Evolutionary conservation across 177 flowering plant genomes (phyloP).

Genomic region (Vitis hybrid): DNA sequence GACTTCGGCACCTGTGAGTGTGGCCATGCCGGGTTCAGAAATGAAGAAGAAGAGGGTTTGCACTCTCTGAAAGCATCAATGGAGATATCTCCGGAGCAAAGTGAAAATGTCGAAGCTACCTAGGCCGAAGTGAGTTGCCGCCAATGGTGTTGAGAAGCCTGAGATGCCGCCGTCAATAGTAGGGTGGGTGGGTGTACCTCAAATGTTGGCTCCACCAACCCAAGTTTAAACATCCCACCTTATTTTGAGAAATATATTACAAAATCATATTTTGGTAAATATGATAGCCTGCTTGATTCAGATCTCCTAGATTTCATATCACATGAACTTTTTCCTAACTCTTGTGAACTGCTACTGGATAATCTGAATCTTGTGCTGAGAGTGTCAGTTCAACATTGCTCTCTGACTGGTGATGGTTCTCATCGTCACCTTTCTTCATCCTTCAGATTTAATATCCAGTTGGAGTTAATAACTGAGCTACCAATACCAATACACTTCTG

Average conservation of each 20-base stretch:
- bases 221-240: conserved; percentile 4
- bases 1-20: too few species aligned
- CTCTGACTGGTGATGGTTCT: conserved; percentile 82
- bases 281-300: conserved; percentile 40
- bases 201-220: conserved; percentile 3
- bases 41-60: too few species aligned
- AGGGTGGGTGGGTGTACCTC: conserved; percentile 8
- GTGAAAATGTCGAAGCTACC: too few species aligned
- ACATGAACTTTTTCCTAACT: conserved; percentile 26
- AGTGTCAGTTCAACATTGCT: conserved; percentile 33
- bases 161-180: too few species aligned
- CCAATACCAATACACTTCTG: conserved; percentile 31
- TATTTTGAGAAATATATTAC: conserved; percentile 38
- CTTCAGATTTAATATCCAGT: conserved; percentile 30
- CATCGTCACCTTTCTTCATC: conserved; percentile 71
- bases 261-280: conserved; percentile 47
- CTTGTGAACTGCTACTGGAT: conserved; percentile 26
- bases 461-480: conserved; percentile 23
- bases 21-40: too few species aligned
- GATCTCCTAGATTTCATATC: conserved; percentile 38
- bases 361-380: conserved; percentile 16
- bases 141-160: too few species aligned
- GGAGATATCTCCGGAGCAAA: too few species aligned
- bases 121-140: too few species aligned
- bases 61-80: too few species aligned